Conservation (phyloP, 768 basidiomycete genomes). For the Mycena epipterygia region DNA sequence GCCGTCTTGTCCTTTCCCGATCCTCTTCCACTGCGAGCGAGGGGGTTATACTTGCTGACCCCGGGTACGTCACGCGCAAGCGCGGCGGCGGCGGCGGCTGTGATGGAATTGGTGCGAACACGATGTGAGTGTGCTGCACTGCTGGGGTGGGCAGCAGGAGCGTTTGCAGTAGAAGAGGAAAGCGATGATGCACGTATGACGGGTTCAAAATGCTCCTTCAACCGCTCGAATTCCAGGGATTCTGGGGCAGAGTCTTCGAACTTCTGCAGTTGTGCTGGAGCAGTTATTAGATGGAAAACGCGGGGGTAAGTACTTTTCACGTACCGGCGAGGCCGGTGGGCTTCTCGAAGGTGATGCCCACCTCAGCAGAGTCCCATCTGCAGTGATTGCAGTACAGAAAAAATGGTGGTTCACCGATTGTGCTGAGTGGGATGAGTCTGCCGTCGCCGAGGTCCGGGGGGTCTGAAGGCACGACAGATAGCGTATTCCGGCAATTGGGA, state of each 20-base stretch:
- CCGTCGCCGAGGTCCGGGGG: constrained; percentile 75
- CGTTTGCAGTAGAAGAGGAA: constrained; percentile 70
- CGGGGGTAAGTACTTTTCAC: constrained; percentile 41
- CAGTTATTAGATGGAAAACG: constrained; percentile 13
- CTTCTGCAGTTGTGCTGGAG: constrained; percentile 91
- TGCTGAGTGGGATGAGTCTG: constrained; percentile 65
- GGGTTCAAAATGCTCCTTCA: constrained; percentile 98
- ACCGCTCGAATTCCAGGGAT: constrained; percentile 89
- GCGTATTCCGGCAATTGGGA: constrained; percentile 91
- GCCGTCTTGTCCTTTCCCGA: constrained; percentile 72
- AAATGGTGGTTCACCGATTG: constrained; percentile 89
- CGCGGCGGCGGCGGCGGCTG: constrained; percentile 90
- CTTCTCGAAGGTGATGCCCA: constrained; percentile 95
- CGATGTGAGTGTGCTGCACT: constrained; percentile 75
- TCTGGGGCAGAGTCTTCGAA: constrained; percentile 89
- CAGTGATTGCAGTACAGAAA: constrained; percentile 93
- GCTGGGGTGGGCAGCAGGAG: constrained; percentile 59
- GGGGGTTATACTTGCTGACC: constrained; percentile 82
- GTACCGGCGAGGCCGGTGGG: constrained; percentile 94
- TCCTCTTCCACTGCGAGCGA: constrained; percentile 61
- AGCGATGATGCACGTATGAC: constrained; percentile 86
- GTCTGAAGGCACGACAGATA: constrained; percentile 93
- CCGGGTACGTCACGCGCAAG: constrained; percentile 91
- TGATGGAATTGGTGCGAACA: constrained; percentile 84
- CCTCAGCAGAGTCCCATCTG: constrained; percentile 93